Percentiles rank a stretch among this genome's conserved stretches.
phyloP scores from a whole-genome alignment of 2,329 filamentous ascomycete genomes.

The Calonectria hongkongensis region DNA sequence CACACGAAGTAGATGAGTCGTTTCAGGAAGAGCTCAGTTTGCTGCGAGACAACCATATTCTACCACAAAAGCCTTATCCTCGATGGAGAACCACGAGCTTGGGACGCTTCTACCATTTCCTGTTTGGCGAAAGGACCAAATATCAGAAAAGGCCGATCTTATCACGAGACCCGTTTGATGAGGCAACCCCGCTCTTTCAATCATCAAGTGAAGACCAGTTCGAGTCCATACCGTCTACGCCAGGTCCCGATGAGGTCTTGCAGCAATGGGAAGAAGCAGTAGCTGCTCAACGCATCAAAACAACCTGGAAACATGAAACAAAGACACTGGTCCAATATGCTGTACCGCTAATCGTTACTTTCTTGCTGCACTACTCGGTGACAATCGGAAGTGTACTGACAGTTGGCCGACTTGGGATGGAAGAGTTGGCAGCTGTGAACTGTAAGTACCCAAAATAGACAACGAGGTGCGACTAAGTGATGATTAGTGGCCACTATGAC shows the following conservation, averaged over 20 bases:
- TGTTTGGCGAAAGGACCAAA: slow-evolving; percentile 43
- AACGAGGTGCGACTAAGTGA: background rate
- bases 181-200: slow-evolving; percentile 39
- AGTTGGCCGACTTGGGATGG: slow-evolving; percentile 82
- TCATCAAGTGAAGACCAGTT: slow-evolving; percentile 3
- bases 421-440: slow-evolving; percentile 65
- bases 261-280: slow-evolving; percentile 85
- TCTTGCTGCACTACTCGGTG: slow-evolving; percentile 85
- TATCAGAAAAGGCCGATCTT: slow-evolving; percentile 41
- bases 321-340: slow-evolving; percentile 84
- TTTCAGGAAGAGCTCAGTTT: slow-evolving; percentile 45
- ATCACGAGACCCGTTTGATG: slow-evolving; percentile 17
- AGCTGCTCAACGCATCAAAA: slow-evolving; percentile 84
- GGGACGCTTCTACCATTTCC: slow-evolving; percentile 37
- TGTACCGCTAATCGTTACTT: slow-evolving; percentile 79
- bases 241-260: slow-evolving; percentile 44
- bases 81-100: slow-evolving; percentile 32
- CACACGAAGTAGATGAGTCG: slow-evolving; percentile 48
- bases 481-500: slow-evolving; percentile 77
- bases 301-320: slow-evolving; percentile 90
- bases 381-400: slow-evolving; percentile 85
- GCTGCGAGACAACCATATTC: slow-evolving; percentile 48
- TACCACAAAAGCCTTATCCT: slow-evolving; percentile 30
- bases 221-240: slow-evolving; percentile 40
- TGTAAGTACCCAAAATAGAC: slow-evolving; percentile 46